Conservation (phyloP, 2,329 filamentous ascomycete genomes). For the Ceratocystis diversiconidia region DNA sequence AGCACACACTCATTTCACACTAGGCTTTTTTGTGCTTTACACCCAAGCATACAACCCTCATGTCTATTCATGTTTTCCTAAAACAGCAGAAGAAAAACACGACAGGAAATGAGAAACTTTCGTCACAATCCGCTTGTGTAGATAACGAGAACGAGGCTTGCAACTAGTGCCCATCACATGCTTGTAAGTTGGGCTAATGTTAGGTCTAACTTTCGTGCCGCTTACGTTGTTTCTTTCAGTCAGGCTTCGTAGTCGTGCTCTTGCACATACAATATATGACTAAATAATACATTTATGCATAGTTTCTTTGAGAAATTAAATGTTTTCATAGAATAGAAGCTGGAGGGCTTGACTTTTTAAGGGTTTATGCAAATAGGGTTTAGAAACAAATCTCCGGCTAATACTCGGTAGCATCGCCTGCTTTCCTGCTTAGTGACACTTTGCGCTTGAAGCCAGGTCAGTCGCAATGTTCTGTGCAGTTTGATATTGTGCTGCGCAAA, state of each 20-base stretch:
- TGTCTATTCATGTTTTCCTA: background rate
- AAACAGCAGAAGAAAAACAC: background rate
- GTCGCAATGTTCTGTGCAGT: background rate
- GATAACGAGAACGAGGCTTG: background rate
- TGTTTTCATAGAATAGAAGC: background rate
- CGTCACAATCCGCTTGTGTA: background rate
- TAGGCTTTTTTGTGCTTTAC: background rate
- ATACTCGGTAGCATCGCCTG: background rate
- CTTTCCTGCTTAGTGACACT: slow-evolving; percentile 6
- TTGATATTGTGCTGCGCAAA: background rate
- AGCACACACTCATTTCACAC: background rate
- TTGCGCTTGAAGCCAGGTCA: background rate
- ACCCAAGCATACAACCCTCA: background rate
- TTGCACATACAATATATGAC: too few species aligned
- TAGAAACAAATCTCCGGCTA: background rate
- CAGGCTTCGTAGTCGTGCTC: too few species aligned
- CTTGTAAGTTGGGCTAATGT: too few species aligned
- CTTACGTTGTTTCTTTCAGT: too few species aligned
- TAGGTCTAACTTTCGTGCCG: too few species aligned
- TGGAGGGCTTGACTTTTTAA: background rate
- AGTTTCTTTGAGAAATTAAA: too few species aligned
- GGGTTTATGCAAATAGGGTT: background rate
- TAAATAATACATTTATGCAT: too few species aligned
- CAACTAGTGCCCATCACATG: background rate
- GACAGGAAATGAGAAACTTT: background rate